phyloP scores from a whole-genome alignment of 2,329 filamentous ascomycete genomes.

The Aspergillus alliaceus region DNA sequence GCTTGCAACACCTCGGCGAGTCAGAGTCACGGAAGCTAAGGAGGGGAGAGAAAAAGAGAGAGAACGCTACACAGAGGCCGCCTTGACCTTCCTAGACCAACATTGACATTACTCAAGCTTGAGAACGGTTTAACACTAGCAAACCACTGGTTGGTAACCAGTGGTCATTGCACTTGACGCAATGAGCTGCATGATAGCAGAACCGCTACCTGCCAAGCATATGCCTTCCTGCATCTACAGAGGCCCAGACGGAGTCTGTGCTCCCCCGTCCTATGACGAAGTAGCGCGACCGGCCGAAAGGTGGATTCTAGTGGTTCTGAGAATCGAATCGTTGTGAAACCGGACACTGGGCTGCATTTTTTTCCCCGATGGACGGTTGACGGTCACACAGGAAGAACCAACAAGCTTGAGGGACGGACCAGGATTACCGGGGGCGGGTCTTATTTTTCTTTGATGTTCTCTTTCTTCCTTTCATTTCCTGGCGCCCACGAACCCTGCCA shows the following conservation, averaged over 20 bases:
- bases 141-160: neutral
- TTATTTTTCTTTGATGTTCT: neutral
- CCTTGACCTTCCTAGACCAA: neutral
- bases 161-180: conserved; percentile 11
- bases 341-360: neutral
- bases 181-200: conserved; percentile 9
- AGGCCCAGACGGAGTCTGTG: conserved; percentile 17
- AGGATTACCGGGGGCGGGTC: neutral
- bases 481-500: neutral
- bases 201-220: conserved; percentile 16
- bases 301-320: neutral
- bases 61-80: conserved; percentile 1
- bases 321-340: neutral
- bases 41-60: too few relatives aligned
- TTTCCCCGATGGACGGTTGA: neutral
- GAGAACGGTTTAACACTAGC: too few relatives aligned
- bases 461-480: neutral
- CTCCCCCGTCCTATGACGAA: conserved; percentile 5
- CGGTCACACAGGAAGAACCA: neutral
- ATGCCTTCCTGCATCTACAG: conserved; percentile 10
- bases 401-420: neutral
- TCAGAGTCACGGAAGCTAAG: neutral
- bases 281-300: conserved; percentile 10
- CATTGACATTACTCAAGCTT: neutral
- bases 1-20: neutral